Conservation (phyloP, 2,329 filamentous ascomycete species). For the Tothia fuscella region DNA sequence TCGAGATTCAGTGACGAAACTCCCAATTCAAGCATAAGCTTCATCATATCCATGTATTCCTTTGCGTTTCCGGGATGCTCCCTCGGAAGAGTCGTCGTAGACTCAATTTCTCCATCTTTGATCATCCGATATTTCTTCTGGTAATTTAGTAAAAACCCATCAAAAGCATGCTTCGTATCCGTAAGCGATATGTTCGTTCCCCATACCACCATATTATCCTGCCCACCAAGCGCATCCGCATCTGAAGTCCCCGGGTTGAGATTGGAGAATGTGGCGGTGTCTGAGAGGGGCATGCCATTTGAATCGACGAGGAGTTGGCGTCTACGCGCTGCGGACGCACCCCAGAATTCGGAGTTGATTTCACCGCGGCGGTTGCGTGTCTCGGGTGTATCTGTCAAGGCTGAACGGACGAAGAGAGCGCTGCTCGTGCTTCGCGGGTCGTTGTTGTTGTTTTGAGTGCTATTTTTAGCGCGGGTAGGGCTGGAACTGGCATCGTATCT, state of each 20-base stretch:
- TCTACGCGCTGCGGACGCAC: constrained; percentile 36
- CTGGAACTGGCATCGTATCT: constrained; percentile 85
- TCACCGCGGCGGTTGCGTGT: constrained; percentile 65
- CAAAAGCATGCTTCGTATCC: constrained; percentile 77
- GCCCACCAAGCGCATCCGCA: constrained; percentile 69
- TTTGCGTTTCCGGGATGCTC: constrained; percentile 61
- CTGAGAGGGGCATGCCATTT: constrained; percentile 48
- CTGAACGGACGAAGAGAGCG: constrained; percentile 67
- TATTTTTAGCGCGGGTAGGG: constrained; percentile 8
- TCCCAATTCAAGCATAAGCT: constrained; percentile 82
- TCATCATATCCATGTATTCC: constrained; percentile 73
- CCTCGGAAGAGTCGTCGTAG: constrained; percentile 52
- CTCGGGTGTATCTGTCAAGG: constrained; percentile 36
- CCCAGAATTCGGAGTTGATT: constrained; percentile 68
- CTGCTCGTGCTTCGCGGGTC: constrained; percentile 61
- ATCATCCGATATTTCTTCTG: constrained; percentile 91
- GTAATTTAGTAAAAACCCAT: constrained; percentile 86
- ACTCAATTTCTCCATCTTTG: constrained; percentile 68
- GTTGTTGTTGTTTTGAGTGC: constrained; percentile 27
- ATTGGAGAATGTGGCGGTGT: constrained; percentile 53
- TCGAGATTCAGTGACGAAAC: constrained; percentile 79
- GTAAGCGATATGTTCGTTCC: constrained; percentile 92
- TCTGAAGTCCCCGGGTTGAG: constrained; percentile 79
- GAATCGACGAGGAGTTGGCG: constrained; percentile 53
- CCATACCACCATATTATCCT: constrained; percentile 81